phyloP scores from a whole-genome alignment of 257 asterid genomes.

The Euphrasia confusa region DNA sequence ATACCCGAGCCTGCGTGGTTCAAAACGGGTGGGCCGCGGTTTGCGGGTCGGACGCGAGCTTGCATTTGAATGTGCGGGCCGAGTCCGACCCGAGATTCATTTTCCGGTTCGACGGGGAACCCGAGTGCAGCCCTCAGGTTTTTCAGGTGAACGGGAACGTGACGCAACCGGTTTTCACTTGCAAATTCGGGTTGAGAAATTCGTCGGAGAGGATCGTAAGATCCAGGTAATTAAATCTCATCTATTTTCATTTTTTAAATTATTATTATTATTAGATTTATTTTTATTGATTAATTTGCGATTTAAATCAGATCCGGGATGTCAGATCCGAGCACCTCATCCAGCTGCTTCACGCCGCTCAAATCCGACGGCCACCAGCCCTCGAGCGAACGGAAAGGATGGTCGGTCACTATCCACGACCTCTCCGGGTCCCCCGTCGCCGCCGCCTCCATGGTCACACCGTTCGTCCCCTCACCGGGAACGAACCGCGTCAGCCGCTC shows the following conservation, averaged over 20 bases:
- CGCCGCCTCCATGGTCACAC: slow-evolving; percentile 93
- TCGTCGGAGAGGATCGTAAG: slow-evolving; percentile 57
- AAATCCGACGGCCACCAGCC: slow-evolving; percentile 26
- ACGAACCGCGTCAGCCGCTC: slow-evolving; percentile 67
- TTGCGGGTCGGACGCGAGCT: slow-evolving; percentile 34
- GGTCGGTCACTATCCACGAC: slow-evolving; percentile 97
- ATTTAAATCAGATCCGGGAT: slow-evolving; percentile 54
- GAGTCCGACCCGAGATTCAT: slow-evolving; percentile 97
- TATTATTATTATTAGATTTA: background rate
- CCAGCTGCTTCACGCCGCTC: slow-evolving; percentile 49
- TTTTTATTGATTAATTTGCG: background rate
- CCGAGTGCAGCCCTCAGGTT: slow-evolving; percentile 97
- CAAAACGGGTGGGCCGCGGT: slow-evolving; percentile 79
- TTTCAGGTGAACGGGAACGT: slow-evolving; percentile 93
- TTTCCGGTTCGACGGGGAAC: slow-evolving; percentile 90
- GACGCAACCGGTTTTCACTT: slow-evolving; percentile 81
- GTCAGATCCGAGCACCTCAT: slow-evolving; percentile 64
- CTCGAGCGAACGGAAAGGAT: slow-evolving; percentile 74
- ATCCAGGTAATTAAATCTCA: slow-evolving; percentile 59
- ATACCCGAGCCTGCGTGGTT: slow-evolving; percentile 34
- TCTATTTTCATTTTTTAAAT: background rate
- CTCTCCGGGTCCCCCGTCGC: slow-evolving; percentile 96
- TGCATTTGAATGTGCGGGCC: slow-evolving; percentile 69
- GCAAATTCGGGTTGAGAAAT: slow-evolving; percentile 82
- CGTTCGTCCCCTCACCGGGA: slow-evolving; percentile 88